Conservation (phyloP, 805 yeast species). For the Candida chauliodis region DNA sequence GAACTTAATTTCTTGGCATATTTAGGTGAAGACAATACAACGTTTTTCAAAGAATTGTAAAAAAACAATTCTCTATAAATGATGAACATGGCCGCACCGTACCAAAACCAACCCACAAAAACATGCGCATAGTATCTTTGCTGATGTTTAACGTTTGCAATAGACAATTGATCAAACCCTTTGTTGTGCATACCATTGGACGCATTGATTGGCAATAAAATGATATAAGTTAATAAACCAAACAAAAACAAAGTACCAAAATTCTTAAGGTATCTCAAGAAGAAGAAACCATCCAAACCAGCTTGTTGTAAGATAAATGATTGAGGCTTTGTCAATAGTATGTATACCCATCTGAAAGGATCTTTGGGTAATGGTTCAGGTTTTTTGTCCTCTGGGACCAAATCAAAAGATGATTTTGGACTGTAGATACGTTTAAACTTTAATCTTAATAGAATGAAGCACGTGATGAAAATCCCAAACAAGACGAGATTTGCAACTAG, state of each 20-base stretch:
- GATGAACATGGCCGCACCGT: conserved; percentile 63
- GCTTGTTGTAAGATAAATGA: conserved; percentile 78
- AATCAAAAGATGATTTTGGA: conserved; percentile 68
- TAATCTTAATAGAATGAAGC: conserved; percentile 65
- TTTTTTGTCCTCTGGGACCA: conserved; percentile 55
- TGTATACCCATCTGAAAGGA: conserved; percentile 64
- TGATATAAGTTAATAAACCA: conserved; percentile 54
- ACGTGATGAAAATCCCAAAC: conserved; percentile 56
- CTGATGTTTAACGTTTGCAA: conserved; percentile 62
- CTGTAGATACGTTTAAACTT: conserved; percentile 73
- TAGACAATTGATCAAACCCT: conserved; percentile 76
- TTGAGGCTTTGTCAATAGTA: conserved; percentile 63
- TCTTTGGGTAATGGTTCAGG: conserved; percentile 77
- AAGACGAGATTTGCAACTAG: conserved; percentile 64
- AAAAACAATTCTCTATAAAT: conserved; percentile 80
- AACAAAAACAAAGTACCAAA: conserved; percentile 45
- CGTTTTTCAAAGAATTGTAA: conserved; percentile 72
- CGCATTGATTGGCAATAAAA: conserved; percentile 83
- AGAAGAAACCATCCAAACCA: conserved; percentile 93
- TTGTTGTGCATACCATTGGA: conserved; percentile 54
- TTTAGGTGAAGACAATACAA: conserved; percentile 75
- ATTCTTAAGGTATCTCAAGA: conserved; percentile 69
- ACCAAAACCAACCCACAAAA: conserved; percentile 74
- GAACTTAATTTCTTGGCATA: conserved; percentile 73
- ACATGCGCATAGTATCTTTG: conserved; percentile 84